A percentile compares a stretch with the other conserved stretches of the same genome.
phyloP scores from a whole-genome alignment of 805 yeast genomes.

The Ogataea populi-albae region DNA sequence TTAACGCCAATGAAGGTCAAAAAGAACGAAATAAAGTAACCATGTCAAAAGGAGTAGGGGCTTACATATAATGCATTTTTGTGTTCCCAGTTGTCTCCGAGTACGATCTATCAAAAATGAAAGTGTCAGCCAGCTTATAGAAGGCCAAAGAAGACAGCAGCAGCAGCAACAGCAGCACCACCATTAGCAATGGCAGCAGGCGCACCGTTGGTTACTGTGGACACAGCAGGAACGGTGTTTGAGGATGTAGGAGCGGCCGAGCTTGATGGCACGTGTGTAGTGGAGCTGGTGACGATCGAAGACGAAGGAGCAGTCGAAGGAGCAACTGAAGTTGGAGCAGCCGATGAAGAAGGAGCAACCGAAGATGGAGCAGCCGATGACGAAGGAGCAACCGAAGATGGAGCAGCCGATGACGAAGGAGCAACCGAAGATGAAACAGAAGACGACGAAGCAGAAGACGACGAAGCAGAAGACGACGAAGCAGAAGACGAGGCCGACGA shows the following conservation, averaged over 20 bases:
- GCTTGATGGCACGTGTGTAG: slow-evolving; percentile 31
- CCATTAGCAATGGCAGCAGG: slow-evolving; percentile 8
- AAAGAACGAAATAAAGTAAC: too few relatives aligned
- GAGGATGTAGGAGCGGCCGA: slow-evolving; percentile 29
- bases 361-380: slow-evolving; percentile 24
- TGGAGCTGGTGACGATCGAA: slow-evolving; percentile 31
- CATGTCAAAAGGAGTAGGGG: too few relatives aligned
- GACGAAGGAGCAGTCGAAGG: slow-evolving; percentile 19
- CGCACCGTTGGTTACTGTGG: slow-evolving; percentile 28
- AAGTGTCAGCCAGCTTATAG: too few relatives aligned
- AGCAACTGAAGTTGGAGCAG: slow-evolving; percentile 14
- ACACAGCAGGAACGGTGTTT: slow-evolving; percentile 22
- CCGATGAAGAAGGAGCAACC: slow-evolving; percentile 21
- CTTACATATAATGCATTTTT: too few relatives aligned
- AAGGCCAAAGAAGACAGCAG: too few relatives aligned
- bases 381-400: slow-evolving; percentile 28
- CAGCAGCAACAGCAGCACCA: slow-evolving; percentile 21
- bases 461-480: slow-evolving; percentile 31
- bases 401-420: slow-evolving; percentile 20
- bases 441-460: slow-evolving; percentile 30
- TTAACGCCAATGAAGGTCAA: too few relatives aligned
- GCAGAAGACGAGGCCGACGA: slow-evolving; percentile 34
- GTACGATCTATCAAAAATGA: too few relatives aligned
- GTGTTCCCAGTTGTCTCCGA: too few relatives aligned
- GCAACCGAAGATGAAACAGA: slow-evolving; percentile 12